Evolutionary conservation across 1,284 basidiomycete species (phyloP), one percentile per base, ranked within the genome.

Genomic region (Coriolopsis trogii): DNA sequence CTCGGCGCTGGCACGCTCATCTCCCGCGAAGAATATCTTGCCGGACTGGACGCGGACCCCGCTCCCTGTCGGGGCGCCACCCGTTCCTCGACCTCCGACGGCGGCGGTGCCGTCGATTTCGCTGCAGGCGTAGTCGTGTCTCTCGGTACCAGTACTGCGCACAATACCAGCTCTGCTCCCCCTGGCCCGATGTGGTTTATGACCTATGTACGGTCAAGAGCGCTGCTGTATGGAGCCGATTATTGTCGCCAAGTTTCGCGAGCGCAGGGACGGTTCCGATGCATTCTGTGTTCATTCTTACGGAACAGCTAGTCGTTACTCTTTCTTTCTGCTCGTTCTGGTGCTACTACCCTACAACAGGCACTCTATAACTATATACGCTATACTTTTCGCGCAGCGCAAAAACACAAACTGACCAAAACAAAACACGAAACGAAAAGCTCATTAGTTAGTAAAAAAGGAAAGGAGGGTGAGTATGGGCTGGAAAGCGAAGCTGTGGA

Each of bases 21-120:
- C 60, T 34, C 55, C 58, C 23, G 53, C 61, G 16, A 71, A 67
- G 41, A 78, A 69, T 52, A 71, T 86, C 45, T 67, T 93, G 20
- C 87, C 87, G 2, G 92, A 94, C 68, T 94, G 92, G 91, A 91
- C 91, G 9, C 77, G 84, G 53, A 73, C 75, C 12, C 76, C 81
- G 3, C 70, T 91, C 37, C 73, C 84, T 0, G 58, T 62, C 2
- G 87, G 85, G 30, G 87, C 88, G 18, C 84, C 86, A 6, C 68
- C 78, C 24, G 82, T 80, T 1, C 80, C 81, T 1, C 58, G 55
- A 3, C 43, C 56, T 8, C 44, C 58, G 0, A 39, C 51, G 7
- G 39, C 50, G 10, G 52, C 56, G 6, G 41, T 62, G 3, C 25
- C 49, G 6, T 37, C 58, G 4, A 43, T 59, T 2, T 61, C 68